Base-by-base conservation (phyloP, 2,329 filamentous ascomycete species). In the Stylonectria norvegica region DNA sequence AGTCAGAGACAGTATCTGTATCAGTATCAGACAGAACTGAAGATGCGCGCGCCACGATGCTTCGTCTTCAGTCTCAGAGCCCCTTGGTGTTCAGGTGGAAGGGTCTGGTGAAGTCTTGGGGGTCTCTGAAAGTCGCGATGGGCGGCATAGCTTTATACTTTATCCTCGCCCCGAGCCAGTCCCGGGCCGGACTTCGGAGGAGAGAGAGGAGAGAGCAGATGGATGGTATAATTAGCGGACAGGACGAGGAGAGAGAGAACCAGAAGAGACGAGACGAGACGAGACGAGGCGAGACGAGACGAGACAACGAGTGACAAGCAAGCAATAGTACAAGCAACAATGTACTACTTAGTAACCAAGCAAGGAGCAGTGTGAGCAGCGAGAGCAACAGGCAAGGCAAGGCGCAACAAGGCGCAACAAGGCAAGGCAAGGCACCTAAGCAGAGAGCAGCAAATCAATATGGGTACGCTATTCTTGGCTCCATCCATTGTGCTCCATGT, bases 191-290 rank as follows among this genome's bases (percentile, higher is more conserved):
- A 43, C 43, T 36, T 45, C 47, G 39, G 40, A 54, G 36, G 33
- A 36, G 41, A 33, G 31, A 14, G 23, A 41, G n/a, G n/a, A n/a
- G n/a, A n/a, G n/a, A n/a, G n/a, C n/a, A n/a, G n/a, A n/a, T n/a
- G n/a, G n/a, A n/a, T n/a, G n/a, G n/a, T 29, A 29, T 19, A 49
- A 54, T 42, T 48, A 55, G 52, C 52, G 52, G 51, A 55, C 52
- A 51, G 53, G 49, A 50, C n/a, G n/a, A n/a, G 9, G 27, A 30
- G 27, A 30, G 27, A 30, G 27, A 30, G 27, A 30, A 15, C 27
- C 8, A 30, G 27, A 6, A 30, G 15, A 10, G 27, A 10, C 27
- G 14, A 30, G 14, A 10, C 12, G 7, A 25, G 7, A n/a, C n/a
- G n/a, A n/a, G n/a, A n/a, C n/a, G n/a, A n/a, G n/a, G n/a, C n/a